Evolutionary conservation across 129 eudicot species (phyloP), one percentile per base, ranked within the genome.

Genomic region (Erigeron canadensis): DNA sequence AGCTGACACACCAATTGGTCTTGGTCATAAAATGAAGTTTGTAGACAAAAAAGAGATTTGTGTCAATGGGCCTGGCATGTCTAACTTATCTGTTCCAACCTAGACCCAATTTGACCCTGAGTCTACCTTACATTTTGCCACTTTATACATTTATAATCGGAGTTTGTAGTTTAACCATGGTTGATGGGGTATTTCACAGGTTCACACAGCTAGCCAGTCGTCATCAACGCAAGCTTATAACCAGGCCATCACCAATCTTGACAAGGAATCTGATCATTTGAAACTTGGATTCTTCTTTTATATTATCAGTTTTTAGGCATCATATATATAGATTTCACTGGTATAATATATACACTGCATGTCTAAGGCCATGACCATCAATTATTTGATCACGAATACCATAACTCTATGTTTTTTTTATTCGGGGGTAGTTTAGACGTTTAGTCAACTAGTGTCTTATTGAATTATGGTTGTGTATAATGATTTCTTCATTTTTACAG

Each of bases 191-290:
- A 28, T 21, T 23, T 58, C 42, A 55, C 56, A 89, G 88, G 80
- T 89, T 67, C 96, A 86, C 73, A 89, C 93, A 10, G 78, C 90
- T 11, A 89, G 88, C 86, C 90, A 86, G 76, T 89, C 96, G 21
- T 89, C 96, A 47, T 94, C 90, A 3, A 86, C 85, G 81, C 89
- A 86, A 82, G 92, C 96, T 12, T 89, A 89, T 65, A 89, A 89
- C 72, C 93, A 86, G 70, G 90, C 96, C 22, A 84, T 89, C 68
- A 86, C 81, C 54, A 93, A 89, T 81, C 83, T 86, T 56, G 96
- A 84, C 81, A 86, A 89, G 78, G 94, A 89, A 67, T 85, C 84
- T 67, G 90, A 89, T 78, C 84, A 81, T 79, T 80, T 89, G 64
- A 86, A 89, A 80, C 69, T 78, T 21, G 15, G 2, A 22, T 56